Percentiles rank a stretch among this genome's conserved stretches.
Conservation (phyloP, 768 basidiomycete genomes). For the Antrodiella citrinella region DNA sequence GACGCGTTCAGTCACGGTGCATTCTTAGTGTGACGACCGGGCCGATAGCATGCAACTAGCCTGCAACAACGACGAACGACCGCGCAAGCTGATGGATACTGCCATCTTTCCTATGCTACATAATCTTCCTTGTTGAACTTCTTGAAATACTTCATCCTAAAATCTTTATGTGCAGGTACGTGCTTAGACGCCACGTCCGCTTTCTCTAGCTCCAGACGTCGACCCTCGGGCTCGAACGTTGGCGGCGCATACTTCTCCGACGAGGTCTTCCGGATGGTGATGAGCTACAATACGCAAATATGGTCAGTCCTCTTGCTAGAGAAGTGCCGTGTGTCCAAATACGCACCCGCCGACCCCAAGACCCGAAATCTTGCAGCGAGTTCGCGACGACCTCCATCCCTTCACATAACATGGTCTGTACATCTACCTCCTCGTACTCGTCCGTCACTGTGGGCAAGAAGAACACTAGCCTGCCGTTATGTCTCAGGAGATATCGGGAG, state of each 20-base stretch:
- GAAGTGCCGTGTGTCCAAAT: too few species aligned
- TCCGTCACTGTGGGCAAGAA: slow-evolving; percentile 92
- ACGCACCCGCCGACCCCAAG: slow-evolving; percentile 87
- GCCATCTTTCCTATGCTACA: too few species aligned
- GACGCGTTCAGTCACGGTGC: too few species aligned
- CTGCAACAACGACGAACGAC: too few species aligned
- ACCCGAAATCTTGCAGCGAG: slow-evolving; percentile 88
- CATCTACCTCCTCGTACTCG: slow-evolving; percentile 82
- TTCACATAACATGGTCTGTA: slow-evolving; percentile 67
- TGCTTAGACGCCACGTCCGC: slow-evolving; percentile 22
- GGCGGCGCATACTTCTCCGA: slow-evolving; percentile 40
- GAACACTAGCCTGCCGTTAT: slow-evolving; percentile 86
- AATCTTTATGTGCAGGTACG: slow-evolving; percentile 82
- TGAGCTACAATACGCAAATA: slow-evolving; percentile 44
- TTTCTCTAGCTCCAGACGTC: slow-evolving; percentile 6
- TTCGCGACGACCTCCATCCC: slow-evolving; percentile 88
- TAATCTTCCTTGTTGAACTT: slow-evolving; percentile 50
- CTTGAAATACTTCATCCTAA: slow-evolving; percentile 81
- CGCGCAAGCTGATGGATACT: too few species aligned
- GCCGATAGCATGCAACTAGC: too few species aligned
- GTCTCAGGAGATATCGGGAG: slow-evolving; percentile 77
- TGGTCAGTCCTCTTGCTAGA: background rate
- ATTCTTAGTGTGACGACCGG: too few species aligned
- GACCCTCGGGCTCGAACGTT: slow-evolving; percentile 35
- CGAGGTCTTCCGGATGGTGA: slow-evolving; percentile 78